Conservation (phyloP, 257 asterid species). For the Sherardia arvensis region DNA sequence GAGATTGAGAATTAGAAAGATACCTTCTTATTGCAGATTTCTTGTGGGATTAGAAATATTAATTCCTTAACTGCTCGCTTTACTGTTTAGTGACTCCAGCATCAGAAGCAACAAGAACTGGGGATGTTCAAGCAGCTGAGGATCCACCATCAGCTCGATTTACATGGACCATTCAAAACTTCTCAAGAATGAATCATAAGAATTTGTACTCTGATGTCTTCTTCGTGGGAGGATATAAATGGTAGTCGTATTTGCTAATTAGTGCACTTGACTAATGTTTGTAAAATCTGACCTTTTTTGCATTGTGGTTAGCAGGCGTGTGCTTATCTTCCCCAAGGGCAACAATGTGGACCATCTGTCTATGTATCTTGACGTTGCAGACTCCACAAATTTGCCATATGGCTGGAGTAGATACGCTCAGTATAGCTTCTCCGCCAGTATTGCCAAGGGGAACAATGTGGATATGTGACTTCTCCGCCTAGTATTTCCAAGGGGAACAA, state of each 20-base stretch:
- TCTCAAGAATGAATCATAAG: slow-evolving; percentile 53
- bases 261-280: background rate
- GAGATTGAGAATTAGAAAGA: too few relatives aligned
- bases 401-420: slow-evolving; percentile 90
- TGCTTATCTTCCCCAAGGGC: slow-evolving; percentile 78
- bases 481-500: too few relatives aligned
- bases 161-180: slow-evolving; percentile 55
- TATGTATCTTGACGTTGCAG: slow-evolving; percentile 82
- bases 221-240: slow-evolving; percentile 50
- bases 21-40: too few relatives aligned
- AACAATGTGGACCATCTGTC: slow-evolving; percentile 77
- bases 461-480: too few relatives aligned
- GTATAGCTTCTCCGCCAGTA: too few relatives aligned
- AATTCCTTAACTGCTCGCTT: too few relatives aligned
- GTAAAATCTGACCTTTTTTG: background rate
- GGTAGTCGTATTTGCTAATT: slow-evolving; percentile 25
- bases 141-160: slow-evolving; percentile 61
- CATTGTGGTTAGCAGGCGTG: slow-evolving; percentile 49
- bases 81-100: slow-evolving; percentile 41
- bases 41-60: too few relatives aligned
- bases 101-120: slow-evolving; percentile 37
- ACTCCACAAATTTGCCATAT: slow-evolving; percentile 54
- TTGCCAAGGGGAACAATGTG: too few relatives aligned
- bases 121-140: slow-evolving; percentile 40
- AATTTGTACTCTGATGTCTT: slow-evolving; percentile 54